These are phyloP conservation scores for Straminergon stramineum DNA, from an alignment of 225 moss, liverwort and hornwort genomes.

Conservation along the genomic window DNA sequence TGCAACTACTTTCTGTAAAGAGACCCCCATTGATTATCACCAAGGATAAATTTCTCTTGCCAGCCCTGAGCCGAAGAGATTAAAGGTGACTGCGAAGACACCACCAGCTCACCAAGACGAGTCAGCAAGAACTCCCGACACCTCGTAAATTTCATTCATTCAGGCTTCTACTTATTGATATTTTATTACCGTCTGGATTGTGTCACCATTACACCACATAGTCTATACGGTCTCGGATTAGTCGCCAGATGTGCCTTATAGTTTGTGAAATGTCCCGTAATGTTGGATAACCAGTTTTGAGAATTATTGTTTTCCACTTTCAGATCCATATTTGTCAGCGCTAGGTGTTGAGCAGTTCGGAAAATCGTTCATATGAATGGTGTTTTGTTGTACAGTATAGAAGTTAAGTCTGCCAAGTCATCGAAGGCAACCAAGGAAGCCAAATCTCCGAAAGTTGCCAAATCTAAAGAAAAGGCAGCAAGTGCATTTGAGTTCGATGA, in stretches of 20 bases:
- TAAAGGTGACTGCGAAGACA: constrained; percentile 36
- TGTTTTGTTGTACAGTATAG: constrained; percentile 16
- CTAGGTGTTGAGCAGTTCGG: not conserved
- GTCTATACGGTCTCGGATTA: not conserved
- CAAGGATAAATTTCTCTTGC: not conserved
- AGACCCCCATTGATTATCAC: not conserved
- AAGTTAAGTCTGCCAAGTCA: constrained; percentile 10
- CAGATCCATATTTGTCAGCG: not conserved
- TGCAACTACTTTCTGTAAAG: not conserved
- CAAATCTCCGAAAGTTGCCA: constrained; percentile 15
- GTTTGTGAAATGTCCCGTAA: not conserved
- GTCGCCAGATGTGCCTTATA: not conserved
- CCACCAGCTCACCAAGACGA: constrained; percentile 22
- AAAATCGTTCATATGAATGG: not conserved
- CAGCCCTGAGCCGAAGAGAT: constrained; percentile 42
- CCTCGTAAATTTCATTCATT: constrained; percentile 9
- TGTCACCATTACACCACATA: not conserved
- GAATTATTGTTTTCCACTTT: not conserved
- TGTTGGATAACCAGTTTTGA: not conserved
- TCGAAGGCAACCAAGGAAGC: not conserved
- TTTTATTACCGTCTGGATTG: not conserved
- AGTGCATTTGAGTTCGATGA: constrained; percentile 36
- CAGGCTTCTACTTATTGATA: not conserved
- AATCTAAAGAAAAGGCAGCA: constrained; percentile 25
- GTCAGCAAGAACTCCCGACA: constrained; percentile 13